These are phyloP conservation scores for Cystobasidiaceae sp. DNA, from an alignment of 1,284 basidiomycete genomes.

Conservation along the genomic window DNA sequence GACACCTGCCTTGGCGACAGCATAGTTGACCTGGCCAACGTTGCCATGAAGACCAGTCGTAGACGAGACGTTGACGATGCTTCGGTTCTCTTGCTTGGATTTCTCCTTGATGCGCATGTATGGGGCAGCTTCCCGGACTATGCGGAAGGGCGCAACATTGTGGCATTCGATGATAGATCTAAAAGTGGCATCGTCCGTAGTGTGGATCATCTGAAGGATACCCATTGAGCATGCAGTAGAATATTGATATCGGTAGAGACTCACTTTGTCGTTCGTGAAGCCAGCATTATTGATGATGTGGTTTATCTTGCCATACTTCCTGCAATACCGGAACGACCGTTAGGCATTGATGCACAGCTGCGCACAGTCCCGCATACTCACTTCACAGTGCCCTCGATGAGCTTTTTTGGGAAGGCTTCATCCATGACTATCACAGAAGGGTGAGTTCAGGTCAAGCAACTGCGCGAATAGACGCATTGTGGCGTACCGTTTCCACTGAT, in stretches of 20 bases:
- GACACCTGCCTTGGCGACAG: constrained; percentile 61
- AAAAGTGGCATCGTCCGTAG: constrained; percentile 73
- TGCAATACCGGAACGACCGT: constrained; percentile 45
- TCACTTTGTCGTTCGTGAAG: constrained; percentile 66
- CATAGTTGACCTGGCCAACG: constrained; percentile 76
- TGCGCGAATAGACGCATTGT: constrained; percentile 68
- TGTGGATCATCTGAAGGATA: constrained; percentile 66
- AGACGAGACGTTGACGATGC: constrained; percentile 65
- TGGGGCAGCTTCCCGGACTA: constrained; percentile 74
- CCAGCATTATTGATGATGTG: constrained; percentile 81
- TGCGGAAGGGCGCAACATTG: constrained; percentile 74
- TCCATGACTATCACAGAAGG: constrained; percentile 65
- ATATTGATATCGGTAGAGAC: not conserved
- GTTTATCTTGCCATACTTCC: constrained; percentile 72
- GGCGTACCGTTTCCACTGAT: constrained; percentile 69
- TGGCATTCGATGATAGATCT: constrained; percentile 77
- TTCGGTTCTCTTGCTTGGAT: constrained; percentile 59
- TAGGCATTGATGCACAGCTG: too few relatives aligned
- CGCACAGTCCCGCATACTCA: constrained; percentile 48
- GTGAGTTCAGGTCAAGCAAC: constrained; percentile 63
- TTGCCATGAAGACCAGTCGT: constrained; percentile 72
- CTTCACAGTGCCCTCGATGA: constrained; percentile 70
- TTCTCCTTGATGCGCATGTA: constrained; percentile 71
- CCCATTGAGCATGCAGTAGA: constrained; percentile 7
- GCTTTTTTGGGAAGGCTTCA: constrained; percentile 72